Percentiles rank a stretch among this genome's conserved stretches.
phyloP scores from a whole-genome alignment of 257 asterid species.

The Primulina eburnea region DNA sequence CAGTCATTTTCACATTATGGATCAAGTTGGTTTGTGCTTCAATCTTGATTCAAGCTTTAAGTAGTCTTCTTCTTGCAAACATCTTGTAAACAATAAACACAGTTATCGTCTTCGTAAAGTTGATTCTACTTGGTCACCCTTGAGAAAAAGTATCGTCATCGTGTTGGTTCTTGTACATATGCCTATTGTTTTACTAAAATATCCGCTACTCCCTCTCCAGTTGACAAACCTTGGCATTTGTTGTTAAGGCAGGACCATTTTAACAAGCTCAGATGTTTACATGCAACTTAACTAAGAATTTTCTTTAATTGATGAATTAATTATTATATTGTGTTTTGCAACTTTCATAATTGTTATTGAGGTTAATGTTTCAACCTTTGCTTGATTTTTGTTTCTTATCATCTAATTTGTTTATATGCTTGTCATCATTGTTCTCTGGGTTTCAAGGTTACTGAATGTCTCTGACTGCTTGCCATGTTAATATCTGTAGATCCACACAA shows the following conservation, averaged over 20 bases:
- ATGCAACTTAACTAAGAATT: neutral
- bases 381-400: neutral
- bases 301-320: neutral
- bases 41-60: no score
- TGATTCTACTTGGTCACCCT: neutral
- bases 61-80: no score
- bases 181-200: neutral
- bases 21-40: no score
- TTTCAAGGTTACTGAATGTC: neutral
- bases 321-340: neutral
- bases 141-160: neutral
- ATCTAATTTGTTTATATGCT: no score
- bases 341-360: no score
- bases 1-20: no score
- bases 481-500: constrained; percentile 72
- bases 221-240: neutral
- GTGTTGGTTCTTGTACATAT: neutral
- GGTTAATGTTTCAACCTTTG: neutral
- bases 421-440: neutral
- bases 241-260: neutral
- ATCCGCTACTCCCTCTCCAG: neutral
- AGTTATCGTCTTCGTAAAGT: neutral
- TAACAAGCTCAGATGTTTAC: neutral
- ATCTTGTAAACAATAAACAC: no score
- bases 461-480: constrained; percentile 8